Base-by-base conservation (phyloP, 2,329 filamentous ascomycete genomes). In the Eutypa lata region DNA sequence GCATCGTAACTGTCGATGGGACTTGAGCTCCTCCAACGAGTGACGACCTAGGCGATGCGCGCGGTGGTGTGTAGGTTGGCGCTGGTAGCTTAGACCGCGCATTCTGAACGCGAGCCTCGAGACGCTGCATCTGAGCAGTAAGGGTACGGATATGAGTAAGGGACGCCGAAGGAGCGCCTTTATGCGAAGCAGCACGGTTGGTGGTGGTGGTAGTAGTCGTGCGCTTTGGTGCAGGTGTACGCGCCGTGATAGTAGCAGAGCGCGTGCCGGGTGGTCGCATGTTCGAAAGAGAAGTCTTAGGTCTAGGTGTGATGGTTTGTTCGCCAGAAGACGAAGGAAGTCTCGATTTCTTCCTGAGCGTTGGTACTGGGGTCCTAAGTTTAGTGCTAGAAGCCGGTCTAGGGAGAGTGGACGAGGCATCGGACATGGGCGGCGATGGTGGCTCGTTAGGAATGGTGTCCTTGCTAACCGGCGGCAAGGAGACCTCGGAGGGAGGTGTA, bases 101-200 rank as follows among this genome's bases (percentile, higher is more conserved):
- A 22, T 88, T 91, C 56, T 97, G 91, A 10, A 99, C 93, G 44
- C 94, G 84, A 57, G 94, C 90, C 70, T 97, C 94, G 56, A 99
- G 86, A 61, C 91, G 90, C 72, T 97, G 91, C 91, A 97, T 97
- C 73, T 97, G 94, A 26, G 91, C 92, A 53, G 95, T 96, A 59
- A 99, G 85, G 28, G 88, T 89, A 58, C 93, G 90, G 65, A 99
- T 96, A 69, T 99, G 94, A 60, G 89, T 89, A 48, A 99, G 83
- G 2, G 94, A 97, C 57, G 77, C 84, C 56, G 79, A 86, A 50
- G 78, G 76, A 24, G 82, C 80, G 38, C 84, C 61, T 55, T 74
- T 78, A 61, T 81, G 72, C 18, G 76, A 73, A 21, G 73, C 65
- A 57, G 74, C 76, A 56, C 73, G 78, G 65, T 64, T 65, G 4